These are phyloP conservation scores for Limonomyces culmigenus DNA, from an alignment of 1,284 basidiomycete genomes.

Conservation along the genomic window DNA sequence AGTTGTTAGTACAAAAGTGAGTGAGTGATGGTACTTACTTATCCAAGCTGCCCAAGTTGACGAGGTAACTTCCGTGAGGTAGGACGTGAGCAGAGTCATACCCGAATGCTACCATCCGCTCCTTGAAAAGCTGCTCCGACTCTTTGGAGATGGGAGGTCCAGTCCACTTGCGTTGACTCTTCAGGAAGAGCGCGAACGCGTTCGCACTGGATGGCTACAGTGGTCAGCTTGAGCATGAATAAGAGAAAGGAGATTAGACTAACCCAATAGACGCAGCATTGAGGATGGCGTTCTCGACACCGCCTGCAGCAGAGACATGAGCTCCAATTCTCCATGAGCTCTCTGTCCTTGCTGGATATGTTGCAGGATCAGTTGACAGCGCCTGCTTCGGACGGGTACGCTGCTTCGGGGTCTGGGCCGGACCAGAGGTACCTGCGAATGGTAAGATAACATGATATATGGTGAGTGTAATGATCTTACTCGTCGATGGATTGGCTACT, in stretches of 20 bases:
- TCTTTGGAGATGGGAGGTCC: slow-evolving; percentile 37
- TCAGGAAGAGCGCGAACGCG: slow-evolving; percentile 72
- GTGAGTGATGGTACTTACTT: slow-evolving; percentile 21
- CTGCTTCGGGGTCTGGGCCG: too few species aligned
- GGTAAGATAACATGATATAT: too few species aligned
- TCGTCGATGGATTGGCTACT: too few species aligned
- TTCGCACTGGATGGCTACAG: slow-evolving; percentile 41
- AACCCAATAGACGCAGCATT: slow-evolving; percentile 63
- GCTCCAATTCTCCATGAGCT: slow-evolving; percentile 60
- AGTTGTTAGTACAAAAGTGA: neutral
- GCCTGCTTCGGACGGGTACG: too few species aligned
- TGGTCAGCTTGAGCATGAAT: neutral
- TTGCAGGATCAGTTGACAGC: too few species aligned
- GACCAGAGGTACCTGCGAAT: too few species aligned
- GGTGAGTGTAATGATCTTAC: too few species aligned
- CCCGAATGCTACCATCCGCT: slow-evolving; percentile 35
- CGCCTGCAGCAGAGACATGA: slow-evolving; percentile 69
- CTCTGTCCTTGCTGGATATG: too few species aligned
- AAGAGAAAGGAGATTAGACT: slow-evolving; percentile 7
- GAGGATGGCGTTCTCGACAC: slow-evolving; percentile 54
- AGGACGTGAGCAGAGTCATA: slow-evolving; percentile 46
- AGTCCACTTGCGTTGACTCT: slow-evolving; percentile 70
- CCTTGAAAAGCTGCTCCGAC: slow-evolving; percentile 36
- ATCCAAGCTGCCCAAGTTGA: slow-evolving; percentile 76
- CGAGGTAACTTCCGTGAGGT: slow-evolving; percentile 75